Percentiles rank a stretch among this genome's conserved stretches.
These are phyloP conservation scores for Penicillium sp. DNA, from an alignment of 2,329 filamentous ascomycete genomes.

Conservation along the genomic window DNA sequence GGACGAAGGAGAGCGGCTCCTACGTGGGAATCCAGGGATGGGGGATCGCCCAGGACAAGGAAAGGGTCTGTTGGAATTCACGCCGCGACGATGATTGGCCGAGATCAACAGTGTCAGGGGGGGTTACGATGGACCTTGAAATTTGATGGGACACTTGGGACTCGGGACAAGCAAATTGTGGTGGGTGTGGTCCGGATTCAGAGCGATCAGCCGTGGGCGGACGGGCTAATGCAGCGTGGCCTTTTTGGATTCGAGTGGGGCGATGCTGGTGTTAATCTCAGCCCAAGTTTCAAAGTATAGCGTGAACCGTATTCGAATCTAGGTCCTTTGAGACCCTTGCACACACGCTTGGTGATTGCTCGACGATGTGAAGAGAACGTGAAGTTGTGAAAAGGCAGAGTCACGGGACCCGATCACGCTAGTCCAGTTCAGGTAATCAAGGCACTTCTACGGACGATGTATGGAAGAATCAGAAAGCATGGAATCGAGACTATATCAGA, in stretches of 20 bases:
- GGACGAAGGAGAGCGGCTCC: constrained; percentile 12
- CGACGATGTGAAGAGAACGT: too few species aligned
- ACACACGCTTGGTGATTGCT: too few species aligned
- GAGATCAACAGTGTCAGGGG: constrained; percentile 11
- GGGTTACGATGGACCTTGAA: constrained; percentile 15
- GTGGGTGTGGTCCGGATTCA: constrained; percentile 20
- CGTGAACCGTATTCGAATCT: too few species aligned
- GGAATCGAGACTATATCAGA: too few species aligned
- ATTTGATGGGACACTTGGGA: constrained; percentile 10
- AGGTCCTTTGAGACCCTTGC: too few species aligned
- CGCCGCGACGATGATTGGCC: constrained; percentile 16
- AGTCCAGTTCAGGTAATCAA: too few species aligned
- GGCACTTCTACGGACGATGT: too few species aligned
- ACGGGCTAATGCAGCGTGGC: constrained; percentile 27
- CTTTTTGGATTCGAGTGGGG: constrained; percentile 14
- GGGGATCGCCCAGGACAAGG: not conserved
- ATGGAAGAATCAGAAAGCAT: too few species aligned
- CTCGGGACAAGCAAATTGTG: constrained; percentile 20
- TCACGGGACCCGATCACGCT: too few species aligned
- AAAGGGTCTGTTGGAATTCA: constrained; percentile 9
- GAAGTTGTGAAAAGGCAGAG: too few species aligned
- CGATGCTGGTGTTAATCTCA: not conserved
- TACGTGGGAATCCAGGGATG: constrained; percentile 20
- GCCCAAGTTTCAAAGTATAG: not conserved
- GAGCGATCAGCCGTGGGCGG: constrained; percentile 25